phyloP scores from a whole-genome alignment of 305 asterid genomes.

The Solanum hybrid region DNA sequence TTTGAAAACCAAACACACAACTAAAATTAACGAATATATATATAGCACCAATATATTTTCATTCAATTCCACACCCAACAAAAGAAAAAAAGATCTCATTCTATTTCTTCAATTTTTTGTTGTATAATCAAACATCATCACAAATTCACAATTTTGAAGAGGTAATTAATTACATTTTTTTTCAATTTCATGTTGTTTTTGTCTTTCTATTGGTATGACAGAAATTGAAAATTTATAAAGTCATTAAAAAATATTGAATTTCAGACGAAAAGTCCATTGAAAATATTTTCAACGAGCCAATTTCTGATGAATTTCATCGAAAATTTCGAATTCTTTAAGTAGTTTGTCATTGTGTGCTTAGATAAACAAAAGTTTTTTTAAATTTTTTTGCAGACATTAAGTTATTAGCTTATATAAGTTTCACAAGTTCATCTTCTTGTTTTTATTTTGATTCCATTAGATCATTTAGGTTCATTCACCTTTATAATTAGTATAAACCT shows the following conservation, averaged over 20 bases:
- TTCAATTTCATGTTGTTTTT: not conserved
- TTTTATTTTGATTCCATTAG: not conserved
- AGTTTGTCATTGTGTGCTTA: not conserved
- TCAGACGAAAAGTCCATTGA: not conserved
- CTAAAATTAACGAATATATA: constrained; percentile 11
- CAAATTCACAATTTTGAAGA: not conserved
- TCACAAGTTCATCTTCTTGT: not conserved
- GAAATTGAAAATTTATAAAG: not conserved
- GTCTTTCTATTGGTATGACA: not conserved
- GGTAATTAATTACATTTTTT: not conserved
- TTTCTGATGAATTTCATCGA: not conserved
- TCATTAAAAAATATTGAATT: not conserved
- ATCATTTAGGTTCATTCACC: not conserved
- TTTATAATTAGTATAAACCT: not conserved
- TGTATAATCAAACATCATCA: not conserved
- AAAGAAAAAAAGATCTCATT: not conserved
- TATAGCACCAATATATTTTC: constrained; percentile 31
- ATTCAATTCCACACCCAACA: not conserved
- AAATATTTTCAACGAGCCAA: not conserved
- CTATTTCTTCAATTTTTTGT: not conserved
- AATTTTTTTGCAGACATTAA: not conserved
- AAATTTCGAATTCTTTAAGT: not conserved
- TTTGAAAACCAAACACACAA: constrained; percentile 17
- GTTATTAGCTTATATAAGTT: not conserved
- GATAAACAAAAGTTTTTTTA: not conserved